These are phyloP conservation scores for Eucalyptus sp. DNA, from an alignment of 345 rosid genomes.

Conservation along the genomic window DNA sequence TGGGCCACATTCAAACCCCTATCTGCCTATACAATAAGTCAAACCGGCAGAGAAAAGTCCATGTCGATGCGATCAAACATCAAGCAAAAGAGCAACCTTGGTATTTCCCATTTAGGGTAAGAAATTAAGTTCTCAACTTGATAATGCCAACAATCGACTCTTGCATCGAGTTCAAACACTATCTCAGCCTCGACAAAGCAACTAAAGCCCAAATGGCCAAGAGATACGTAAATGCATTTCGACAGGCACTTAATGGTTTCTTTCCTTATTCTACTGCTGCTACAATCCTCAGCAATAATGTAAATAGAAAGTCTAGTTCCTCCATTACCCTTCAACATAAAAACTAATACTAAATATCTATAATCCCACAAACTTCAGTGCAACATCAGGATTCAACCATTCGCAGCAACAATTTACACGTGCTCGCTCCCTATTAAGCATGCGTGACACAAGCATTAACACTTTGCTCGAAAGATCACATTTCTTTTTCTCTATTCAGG, in stretches of 20 bases:
- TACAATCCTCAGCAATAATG: neutral
- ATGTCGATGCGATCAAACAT: neutral
- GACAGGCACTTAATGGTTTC: neutral
- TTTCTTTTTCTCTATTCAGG: neutral
- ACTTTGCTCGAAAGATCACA: neutral
- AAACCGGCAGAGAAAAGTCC: neutral
- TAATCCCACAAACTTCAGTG: neutral
- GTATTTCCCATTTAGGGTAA: neutral
- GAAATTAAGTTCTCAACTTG: neutral
- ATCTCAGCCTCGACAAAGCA: neutral
- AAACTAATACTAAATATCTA: neutral
- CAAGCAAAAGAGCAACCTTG: neutral
- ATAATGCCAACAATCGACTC: neutral
- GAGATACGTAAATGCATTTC: neutral
- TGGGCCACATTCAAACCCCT: neutral
- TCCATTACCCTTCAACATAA: neutral
- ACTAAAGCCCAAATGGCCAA: neutral
- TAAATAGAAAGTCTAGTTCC: neutral
- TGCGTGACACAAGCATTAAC: neutral
- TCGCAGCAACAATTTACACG: neutral
- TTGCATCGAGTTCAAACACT: neutral
- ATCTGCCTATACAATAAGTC: neutral
- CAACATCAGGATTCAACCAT: neutral
- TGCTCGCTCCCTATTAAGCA: neutral
- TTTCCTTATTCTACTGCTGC: neutral